Conservation (phyloP, 2,329 filamentous ascomycete genomes). For the Neonectria magnoliae region DNA sequence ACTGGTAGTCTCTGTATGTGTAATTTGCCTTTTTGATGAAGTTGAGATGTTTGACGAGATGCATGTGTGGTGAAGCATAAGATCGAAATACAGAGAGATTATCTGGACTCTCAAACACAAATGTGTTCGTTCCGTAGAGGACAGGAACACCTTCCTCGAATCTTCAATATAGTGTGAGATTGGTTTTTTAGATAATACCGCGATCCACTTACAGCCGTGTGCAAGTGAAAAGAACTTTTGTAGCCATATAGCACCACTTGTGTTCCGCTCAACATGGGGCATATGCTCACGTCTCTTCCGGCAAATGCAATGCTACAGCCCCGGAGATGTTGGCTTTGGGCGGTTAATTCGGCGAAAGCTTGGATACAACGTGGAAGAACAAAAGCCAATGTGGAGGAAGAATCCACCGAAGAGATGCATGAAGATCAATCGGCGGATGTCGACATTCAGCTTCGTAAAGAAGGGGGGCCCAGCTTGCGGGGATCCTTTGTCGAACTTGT, state of each 20-base stretch:
- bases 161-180: background rate
- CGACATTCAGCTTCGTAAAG: background rate
- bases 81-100: background rate
- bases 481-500: background rate
- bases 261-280: background rate
- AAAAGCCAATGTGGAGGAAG: background rate
- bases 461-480: background rate
- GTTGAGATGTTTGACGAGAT: background rate
- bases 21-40: background rate
- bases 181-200: background rate
- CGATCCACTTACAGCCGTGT: constrained; percentile 15
- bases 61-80: background rate
- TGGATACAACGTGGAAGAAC: background rate
- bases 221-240: constrained; percentile 4
- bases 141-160: background rate
- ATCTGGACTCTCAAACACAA: background rate
- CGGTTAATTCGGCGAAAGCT: background rate
- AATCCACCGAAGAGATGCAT: constrained; percentile 5
- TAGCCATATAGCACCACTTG: constrained; percentile 6
- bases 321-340: background rate
- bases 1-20: no score
- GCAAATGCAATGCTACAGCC: constrained; percentile 17
- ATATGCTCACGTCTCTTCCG: background rate
- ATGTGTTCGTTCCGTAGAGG: constrained; percentile 11
- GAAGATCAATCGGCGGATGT: background rate